Conservation (phyloP, 1,284 basidiomycete genomes). For the Apiotrichum veenhuisii region DNA sequence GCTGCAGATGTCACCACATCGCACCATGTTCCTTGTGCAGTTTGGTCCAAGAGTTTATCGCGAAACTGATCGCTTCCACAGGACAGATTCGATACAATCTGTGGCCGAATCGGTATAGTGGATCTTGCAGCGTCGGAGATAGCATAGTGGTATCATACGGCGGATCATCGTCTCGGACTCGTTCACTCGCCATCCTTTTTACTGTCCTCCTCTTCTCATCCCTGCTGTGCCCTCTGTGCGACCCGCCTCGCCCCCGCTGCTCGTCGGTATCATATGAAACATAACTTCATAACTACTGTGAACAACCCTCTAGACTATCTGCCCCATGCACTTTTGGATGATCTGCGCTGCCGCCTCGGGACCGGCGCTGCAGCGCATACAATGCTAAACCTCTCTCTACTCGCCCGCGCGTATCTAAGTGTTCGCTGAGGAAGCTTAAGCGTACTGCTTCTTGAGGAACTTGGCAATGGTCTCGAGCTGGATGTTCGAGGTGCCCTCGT, state of each 20-base stretch:
- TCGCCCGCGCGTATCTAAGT: not conserved
- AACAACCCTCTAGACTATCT: constrained; percentile 3
- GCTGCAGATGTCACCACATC: no score
- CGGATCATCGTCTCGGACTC: no score
- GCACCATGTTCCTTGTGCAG: no score
- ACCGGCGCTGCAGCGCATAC: not conserved
- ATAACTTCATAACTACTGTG: constrained; percentile 6
- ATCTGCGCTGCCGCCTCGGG: not conserved
- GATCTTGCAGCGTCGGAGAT: no score
- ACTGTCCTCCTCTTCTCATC: not conserved
- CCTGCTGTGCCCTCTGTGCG: not conserved
- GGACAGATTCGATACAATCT: no score
- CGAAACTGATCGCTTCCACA: no score
- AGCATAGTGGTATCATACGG: no score
- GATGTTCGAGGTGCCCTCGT: constrained; percentile 94
- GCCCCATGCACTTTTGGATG: constrained; percentile 4
- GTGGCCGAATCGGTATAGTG: no score
- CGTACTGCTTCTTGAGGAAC: constrained; percentile 56
- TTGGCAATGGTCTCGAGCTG: constrained; percentile 96
- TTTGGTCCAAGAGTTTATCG: no score
- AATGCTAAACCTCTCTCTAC: not conserved
- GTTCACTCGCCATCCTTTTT: no score
- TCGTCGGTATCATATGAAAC: not conserved
- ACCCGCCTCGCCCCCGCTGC: not conserved
- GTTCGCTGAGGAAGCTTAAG: constrained; percentile 7